Conservation (phyloP, 2,329 filamentous ascomycete species). For the Paramyrothecium sp. region DNA sequence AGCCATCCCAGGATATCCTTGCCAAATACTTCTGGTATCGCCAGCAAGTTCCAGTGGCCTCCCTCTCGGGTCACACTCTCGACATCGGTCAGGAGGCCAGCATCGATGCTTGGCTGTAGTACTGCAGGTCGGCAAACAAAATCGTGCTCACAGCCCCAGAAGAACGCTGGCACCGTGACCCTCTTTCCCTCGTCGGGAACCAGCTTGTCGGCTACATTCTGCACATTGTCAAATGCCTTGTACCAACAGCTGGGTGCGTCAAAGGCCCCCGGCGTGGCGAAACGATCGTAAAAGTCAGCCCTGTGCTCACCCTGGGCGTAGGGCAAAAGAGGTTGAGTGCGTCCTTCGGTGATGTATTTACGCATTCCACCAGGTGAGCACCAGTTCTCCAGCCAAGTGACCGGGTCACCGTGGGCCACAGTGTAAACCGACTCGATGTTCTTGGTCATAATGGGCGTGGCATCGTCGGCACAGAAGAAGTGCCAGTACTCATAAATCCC, state of each 20-base stretch:
- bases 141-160: conserved; percentile 22
- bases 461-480: conserved; percentile 39
- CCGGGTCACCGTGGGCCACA: conserved; percentile 27
- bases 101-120: conserved; percentile 13
- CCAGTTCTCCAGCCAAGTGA: conserved; percentile 31
- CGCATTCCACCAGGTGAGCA: conserved; percentile 32
- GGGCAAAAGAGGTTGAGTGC: conserved; percentile 15
- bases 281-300: conserved; percentile 21
- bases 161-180: conserved; percentile 23
- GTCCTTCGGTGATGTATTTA: conserved; percentile 16
- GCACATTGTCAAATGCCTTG: conserved; percentile 14
- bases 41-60: conserved; percentile 27
- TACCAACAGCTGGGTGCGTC: conserved; percentile 26
- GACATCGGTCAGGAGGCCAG: conserved; percentile 20
- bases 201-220: conserved; percentile 17
- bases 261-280: conserved; percentile 21
- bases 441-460: conserved; percentile 30
- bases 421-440: conserved; percentile 36
- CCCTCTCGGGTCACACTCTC: conserved; percentile 19
- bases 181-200: conserved; percentile 12
- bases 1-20: conserved; percentile 16
- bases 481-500: conserved; percentile 42
- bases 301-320: conserved; percentile 22
- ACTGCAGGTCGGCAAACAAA: conserved; percentile 19
- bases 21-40: conserved; percentile 23